Evolutionary conservation across 2,329 filamentous ascomycete genomes (phyloP).

Genomic region (Bisporella sp.): DNA sequence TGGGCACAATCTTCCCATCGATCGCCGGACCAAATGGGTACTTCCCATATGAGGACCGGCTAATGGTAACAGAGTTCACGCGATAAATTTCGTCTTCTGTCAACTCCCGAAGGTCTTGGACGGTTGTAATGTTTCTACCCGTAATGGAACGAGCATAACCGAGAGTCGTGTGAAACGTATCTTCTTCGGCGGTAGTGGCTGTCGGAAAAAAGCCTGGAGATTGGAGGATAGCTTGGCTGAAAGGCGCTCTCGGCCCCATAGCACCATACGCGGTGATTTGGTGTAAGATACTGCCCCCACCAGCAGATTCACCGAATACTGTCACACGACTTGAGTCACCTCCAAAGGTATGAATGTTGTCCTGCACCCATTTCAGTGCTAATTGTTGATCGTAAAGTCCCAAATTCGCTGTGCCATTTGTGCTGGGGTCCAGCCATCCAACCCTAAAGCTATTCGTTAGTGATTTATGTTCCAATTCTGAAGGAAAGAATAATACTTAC

Average conservation of each 20-base stretch:
- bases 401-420: conserved; percentile 38
- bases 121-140: conserved; percentile 14
- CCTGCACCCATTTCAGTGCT: conserved; percentile 49
- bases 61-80: conserved; percentile 25
- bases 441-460: too few species aligned
- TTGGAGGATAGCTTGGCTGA: conserved; percentile 31
- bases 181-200: conserved; percentile 10
- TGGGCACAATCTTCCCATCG: conserved; percentile 42
- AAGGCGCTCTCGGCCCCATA: conserved; percentile 27
- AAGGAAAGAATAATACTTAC: too few species aligned
- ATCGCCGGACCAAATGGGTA: conserved; percentile 38
- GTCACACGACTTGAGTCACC: conserved; percentile 43
- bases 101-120: conserved; percentile 25
- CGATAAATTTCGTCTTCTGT: conserved; percentile 8
- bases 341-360: conserved; percentile 46
- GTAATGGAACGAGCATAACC: conserved; percentile 22
- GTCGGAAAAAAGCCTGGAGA: conserved; percentile 17
- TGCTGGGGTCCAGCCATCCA: conserved; percentile 3
- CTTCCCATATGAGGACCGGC: conserved; percentile 30
- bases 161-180: conserved; percentile 22
- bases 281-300: conserved; percentile 45
- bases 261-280: conserved; percentile 46
- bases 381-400: conserved; percentile 47
- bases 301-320: conserved; percentile 42
- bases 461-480: too few species aligned